A percentile compares a stretch with the other conserved stretches of the same genome.
Conservation (phyloP, 768 basidiomycete genomes). For the Mycena albidolilacea region DNA sequence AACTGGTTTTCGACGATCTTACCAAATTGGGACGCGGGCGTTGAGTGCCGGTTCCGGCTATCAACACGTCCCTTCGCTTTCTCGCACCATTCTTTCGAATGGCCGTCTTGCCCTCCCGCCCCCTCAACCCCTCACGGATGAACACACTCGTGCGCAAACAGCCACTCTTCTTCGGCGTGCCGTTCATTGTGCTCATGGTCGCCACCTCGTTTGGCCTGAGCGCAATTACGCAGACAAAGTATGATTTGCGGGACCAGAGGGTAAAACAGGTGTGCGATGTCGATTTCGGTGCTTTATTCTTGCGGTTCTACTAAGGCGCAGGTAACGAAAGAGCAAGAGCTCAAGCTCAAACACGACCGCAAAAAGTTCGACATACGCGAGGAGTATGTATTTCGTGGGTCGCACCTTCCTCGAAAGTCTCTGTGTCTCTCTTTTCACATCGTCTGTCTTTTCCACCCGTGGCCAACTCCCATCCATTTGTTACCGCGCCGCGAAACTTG, state of each 20-base stretch:
- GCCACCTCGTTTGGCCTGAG: conserved; percentile 88
- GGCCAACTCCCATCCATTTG: background rate
- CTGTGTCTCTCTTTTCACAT: background rate
- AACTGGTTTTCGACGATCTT: no score
- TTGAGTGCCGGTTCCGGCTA: background rate
- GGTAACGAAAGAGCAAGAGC: conserved; percentile 86
- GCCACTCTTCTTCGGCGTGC: conserved; percentile 86
- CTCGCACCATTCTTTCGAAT: conserved; percentile 47
- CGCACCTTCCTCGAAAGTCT: background rate
- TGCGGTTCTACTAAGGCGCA: conserved; percentile 29
- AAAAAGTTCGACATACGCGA: conserved; percentile 94
- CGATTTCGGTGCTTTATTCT: background rate
- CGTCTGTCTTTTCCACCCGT: background rate
- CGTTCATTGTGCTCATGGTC: conserved; percentile 90
- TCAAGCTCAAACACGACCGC: conserved; percentile 76
- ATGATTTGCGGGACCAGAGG: conserved; percentile 89
- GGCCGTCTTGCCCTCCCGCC: conserved; percentile 66
- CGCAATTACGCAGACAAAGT: conserved; percentile 89
- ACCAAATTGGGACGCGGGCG: conserved; percentile 18
- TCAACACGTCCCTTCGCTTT: background rate
- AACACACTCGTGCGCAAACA: conserved; percentile 66
- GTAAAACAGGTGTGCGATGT: conserved; percentile 73
- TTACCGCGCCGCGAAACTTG: background rate
- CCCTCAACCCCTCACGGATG: conserved; percentile 58
- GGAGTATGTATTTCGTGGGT: conserved; percentile 93